These are phyloP conservation scores for Knoxia roxburghii DNA, from an alignment of 257 asterid species.

Conservation along the genomic window DNA sequence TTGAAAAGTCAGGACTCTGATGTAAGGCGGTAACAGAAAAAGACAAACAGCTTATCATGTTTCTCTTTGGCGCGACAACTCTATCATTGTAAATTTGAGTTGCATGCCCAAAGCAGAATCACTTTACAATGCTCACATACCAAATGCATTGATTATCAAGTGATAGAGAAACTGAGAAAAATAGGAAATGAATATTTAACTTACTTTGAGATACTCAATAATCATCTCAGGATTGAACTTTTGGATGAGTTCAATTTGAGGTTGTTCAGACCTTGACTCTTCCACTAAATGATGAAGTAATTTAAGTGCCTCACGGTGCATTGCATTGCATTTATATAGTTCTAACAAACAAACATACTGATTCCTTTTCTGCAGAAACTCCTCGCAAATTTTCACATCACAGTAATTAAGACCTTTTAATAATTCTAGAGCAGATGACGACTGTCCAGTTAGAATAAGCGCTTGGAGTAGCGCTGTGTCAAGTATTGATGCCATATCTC, in stretches of 20 bases:
- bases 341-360: slow-evolving; percentile 69
- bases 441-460: slow-evolving; percentile 78
- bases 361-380: slow-evolving; percentile 65
- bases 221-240: slow-evolving; percentile 96
- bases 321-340: slow-evolving; percentile 71
- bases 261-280: slow-evolving; percentile 73
- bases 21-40: not conserved
- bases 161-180: not conserved
- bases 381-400: slow-evolving; percentile 77
- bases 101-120: not conserved
- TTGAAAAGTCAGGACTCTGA: no score
- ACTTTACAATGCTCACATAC: not conserved
- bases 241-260: slow-evolving; percentile 62
- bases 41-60: not conserved
- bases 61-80: not conserved
- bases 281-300: slow-evolving; percentile 85
- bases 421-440: slow-evolving; percentile 75
- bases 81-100: not conserved
- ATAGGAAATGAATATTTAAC: slow-evolving; percentile 4
- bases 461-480: slow-evolving; percentile 94
- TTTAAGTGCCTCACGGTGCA: slow-evolving; percentile 87
- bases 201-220: slow-evolving; percentile 83
- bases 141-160: slow-evolving; percentile 1
- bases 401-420: slow-evolving; percentile 82
- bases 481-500: slow-evolving; percentile 90